These are phyloP conservation scores for Diaporthe ilicicola DNA, from an alignment of 2,329 filamentous ascomycete genomes.

Conservation along the genomic window DNA sequence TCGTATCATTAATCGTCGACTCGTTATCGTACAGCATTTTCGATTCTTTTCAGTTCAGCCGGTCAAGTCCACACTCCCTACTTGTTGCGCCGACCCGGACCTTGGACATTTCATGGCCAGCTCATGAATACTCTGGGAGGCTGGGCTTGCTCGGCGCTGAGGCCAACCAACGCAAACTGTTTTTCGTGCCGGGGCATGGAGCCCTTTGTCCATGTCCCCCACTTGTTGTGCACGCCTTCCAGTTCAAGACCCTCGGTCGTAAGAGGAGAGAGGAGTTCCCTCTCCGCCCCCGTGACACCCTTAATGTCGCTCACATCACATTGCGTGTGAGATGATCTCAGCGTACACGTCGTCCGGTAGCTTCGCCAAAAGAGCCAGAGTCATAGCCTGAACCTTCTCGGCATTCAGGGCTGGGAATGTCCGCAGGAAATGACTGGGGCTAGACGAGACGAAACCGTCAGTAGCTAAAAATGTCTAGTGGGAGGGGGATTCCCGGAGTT, in stretches of 20 bases:
- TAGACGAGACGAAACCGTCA: constrained; percentile 46
- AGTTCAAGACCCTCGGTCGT: background rate
- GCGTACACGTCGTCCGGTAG: constrained; percentile 91
- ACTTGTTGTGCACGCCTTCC: background rate
- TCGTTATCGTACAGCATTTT: constrained; percentile 13
- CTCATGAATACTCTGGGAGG: background rate
- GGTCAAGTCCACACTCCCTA: background rate
- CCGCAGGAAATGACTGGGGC: constrained; percentile 90
- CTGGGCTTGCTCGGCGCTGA: background rate
- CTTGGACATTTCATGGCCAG: background rate
- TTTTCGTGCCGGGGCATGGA: background rate
- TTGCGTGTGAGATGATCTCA: constrained; percentile 88
- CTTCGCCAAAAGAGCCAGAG: constrained; percentile 86
- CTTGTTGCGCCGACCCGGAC: background rate
- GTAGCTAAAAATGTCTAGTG: background rate
- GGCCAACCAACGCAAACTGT: background rate
- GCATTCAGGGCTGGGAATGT: constrained; percentile 87
- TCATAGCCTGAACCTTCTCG: constrained; percentile 83
- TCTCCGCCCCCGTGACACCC: background rate
- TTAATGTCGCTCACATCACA: constrained; percentile 54
- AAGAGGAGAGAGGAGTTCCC: background rate
- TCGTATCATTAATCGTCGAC: constrained; percentile 18
- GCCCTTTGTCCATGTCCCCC: background rate
- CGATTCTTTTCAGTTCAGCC: background rate
- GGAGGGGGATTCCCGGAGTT: background rate